Base-by-base conservation (phyloP, 805 yeast genomes). In the Starmerella sirachaensis region DNA sequence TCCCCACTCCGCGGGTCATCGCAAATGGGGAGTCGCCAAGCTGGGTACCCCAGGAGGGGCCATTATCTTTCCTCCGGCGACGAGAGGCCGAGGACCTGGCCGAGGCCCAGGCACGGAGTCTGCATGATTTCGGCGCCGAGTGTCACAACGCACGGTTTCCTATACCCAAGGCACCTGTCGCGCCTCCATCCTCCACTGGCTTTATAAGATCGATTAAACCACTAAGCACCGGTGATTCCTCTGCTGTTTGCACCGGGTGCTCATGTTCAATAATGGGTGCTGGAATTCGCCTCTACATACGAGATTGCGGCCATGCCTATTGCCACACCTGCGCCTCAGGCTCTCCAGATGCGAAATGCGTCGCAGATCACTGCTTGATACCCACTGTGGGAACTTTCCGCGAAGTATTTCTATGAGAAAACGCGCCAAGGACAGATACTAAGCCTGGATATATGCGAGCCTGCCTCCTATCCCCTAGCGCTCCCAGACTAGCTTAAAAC, bases 301-400 rank as follows among this genome's bases (percentile, higher is more conserved):
- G 43, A 8, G 30, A 29, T n/a, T 40, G 43, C 18, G 43, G 43
- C 13, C 43, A 40, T 17, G 35, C 26, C 12, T 40, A 40, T 27
- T 40, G 43, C 28, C 19, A 20, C n/a, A 12, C 4, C 10, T 35
- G 43, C 33, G 13, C 34, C 11, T 5, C 28, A 8, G 16, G 13
- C 10, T 27, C 16, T 8, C 10, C 9, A 12, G 29, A n/a, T n/a
- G 6, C 14, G 28, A 7, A 12, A 28, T 6, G 18, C 20, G 12
- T 13, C 17, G 18, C 20, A n/a, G n/a, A n/a, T n/a, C n/a, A n/a
- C n/a, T n/a, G n/a, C n/a, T n/a, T n/a, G n/a, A n/a, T n/a, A n/a
- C n/a, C n/a, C n/a, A n/a, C n/a, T n/a, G n/a, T n/a, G n/a, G n/a
- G n/a, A n/a, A n/a, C n/a, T n/a, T n/a, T n/a, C n/a, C n/a, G n/a